Base-by-base conservation (phyloP, 2,329 filamentous ascomycete species). In the Scleromitrula shiraiana region DNA sequence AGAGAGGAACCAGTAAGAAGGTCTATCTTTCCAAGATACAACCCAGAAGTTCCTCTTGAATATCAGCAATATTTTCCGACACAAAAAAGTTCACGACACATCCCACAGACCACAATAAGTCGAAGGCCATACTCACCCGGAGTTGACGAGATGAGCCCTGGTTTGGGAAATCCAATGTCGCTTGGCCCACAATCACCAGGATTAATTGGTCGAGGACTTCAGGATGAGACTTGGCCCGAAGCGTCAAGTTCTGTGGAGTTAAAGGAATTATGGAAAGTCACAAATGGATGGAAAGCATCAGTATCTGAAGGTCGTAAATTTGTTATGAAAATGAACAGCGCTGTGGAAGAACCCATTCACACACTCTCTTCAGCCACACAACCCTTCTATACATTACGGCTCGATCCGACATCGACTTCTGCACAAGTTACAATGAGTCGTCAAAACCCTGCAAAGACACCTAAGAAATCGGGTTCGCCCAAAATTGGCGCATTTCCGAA, bases 11-110 rank as follows among this genome's bases (percentile, higher is more conserved):
- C 67, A 5, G 68, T 74, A 0, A 73, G 85, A 57, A 75, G 77
- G 26, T 89, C 85, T 20, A 88, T 90, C 58, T 90, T 90, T 58
- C 85, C 85, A 7, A 74, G 76, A 24, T 89, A 88, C 61, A 81
- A 90, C 59, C 82, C 80, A 3, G 75, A 74, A 1, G 62, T 87
- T 20, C 72, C 83, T 5, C 73, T 88, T 3, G 72, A 79, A 47
- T 77, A 80, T 49, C 85, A 90, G 60, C 67, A 77, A 39, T 89
- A 90, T 66, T 83, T 76, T 41, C 83, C 85, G 2, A 82, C 78
- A 0, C 78, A 83, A 61, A 67, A 74, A 46, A 80, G 76, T 51
- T 81, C 83, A 10, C 76, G 76, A 1, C 73, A 77, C 26, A 77
- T 88, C 41, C 81, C 82, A 5, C 71, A 73, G 29, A 74, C 76